Base-by-base conservation (phyloP, 140 eudicot species). In the Stevia rebaudiana region DNA sequence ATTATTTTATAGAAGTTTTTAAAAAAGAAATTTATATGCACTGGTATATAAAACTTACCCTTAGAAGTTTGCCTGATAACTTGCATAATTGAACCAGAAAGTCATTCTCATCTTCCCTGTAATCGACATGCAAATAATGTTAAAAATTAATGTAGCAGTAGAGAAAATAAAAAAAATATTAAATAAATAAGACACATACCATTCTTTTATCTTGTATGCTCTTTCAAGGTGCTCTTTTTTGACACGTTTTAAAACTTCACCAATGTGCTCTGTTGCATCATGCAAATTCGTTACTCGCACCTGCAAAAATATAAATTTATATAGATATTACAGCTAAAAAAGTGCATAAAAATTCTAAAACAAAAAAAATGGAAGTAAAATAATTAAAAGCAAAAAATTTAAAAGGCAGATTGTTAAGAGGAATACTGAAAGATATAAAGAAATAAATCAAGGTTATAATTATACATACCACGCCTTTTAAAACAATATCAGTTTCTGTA, bases 381-480 rank as follows among this genome's bases (percentile, higher is more conserved):
- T 21, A 13, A 17, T 1, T 4, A 46, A 15, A 64, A 16, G 30
- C 46, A 21, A 19, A 21, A 53, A 31, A 25, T 12, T 33, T 67
- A 47, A 3, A 59, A 30, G 50, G 36, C n/a, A 61, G 39, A 60
- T 10, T 37, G 13, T 15, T 17, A 17, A 55, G 36, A 21, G 54
- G 1, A 48, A 6, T 25, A 13, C 5, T 55, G 16, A 8, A 13
- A n/a, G 10, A 55, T 30, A 55, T 7, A 55, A 18, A 22, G 7
- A 22, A 12, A 52, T 37, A 21, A 42, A 44, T 11, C 2, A 11
- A 42, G 9, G 50, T 24, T 40, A 59, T 48, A 76, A 44, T 24
- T 40, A 59, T 48, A 76, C 98, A 65, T 85, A 92, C 99, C 95
- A 92, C 97, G 0, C 99, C 99, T 83, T 92, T 92, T 63, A 92